Base-by-base conservation (phyloP, 2,329 filamentous ascomycete genomes). In the Saccharata proteae region DNA sequence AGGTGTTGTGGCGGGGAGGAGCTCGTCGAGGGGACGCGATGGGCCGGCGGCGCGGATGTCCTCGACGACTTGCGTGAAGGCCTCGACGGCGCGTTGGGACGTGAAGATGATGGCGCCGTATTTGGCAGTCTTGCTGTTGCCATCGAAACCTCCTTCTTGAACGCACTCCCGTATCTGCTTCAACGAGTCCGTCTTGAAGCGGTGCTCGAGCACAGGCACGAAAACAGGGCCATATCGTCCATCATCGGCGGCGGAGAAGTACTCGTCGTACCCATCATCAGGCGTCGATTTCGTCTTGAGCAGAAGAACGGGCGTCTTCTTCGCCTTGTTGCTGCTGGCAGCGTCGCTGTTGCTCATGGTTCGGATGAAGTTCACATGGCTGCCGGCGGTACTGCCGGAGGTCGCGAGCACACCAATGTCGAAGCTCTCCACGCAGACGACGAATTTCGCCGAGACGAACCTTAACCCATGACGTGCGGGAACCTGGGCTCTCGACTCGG, bases 91-190 rank as follows among this genome's bases (percentile, higher is more conserved):
- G 29, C 82, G 69, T 51, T 90, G 83, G 6, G 80, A 86, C 2
- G 82, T 90, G 48, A 90, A 88, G 29, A 90, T 76, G 36, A 88
- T 58, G n/a, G 80, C 82, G 4, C 80, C 80, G 46, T 82, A 88
- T 10, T 57, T 48, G 32, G 54, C 52, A 10, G 45, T 47, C 4
- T 12, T 28, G n/a, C 30, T 14, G 16, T 21, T 20, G 18, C 41
- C 39, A 10, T 45, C 48, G 37, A 66, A 59, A 16, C 54, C 57
- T 26, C 58, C 55, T 24, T 45, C 46, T 38, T 51, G 46, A 14
- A 86, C 62, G 11, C 74, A 48, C 3, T 53, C 46, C 17, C 61
- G 60, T 14, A 85, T 55, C 25, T 57, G 55, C 16, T 56, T 49
- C 43, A 83, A 56, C 2, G 76, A 72, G 15, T 65, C 58, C 17